Conservation (phyloP, 1,139 yeast genomes). For the Candida sanyaensis region DNA sequence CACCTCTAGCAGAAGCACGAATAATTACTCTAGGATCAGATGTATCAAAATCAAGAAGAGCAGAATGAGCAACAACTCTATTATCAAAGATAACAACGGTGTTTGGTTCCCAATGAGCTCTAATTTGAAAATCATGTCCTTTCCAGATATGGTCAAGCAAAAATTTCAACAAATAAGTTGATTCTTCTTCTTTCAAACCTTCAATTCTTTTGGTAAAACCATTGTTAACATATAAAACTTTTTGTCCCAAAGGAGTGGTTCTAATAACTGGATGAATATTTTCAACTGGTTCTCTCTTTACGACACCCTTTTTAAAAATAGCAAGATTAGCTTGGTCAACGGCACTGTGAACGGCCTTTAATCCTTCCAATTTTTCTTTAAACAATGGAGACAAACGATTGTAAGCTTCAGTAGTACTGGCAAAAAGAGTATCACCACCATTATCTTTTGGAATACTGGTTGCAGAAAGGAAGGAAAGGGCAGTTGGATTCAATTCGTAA, state of each 20-base stretch:
- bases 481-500: slow-evolving; percentile 72
- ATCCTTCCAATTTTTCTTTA: slow-evolving; percentile 54
- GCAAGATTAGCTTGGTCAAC: slow-evolving; percentile 66
- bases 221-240: slow-evolving; percentile 58
- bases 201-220: slow-evolving; percentile 64
- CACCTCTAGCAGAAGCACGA: slow-evolving; percentile 69
- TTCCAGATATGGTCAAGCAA: slow-evolving; percentile 51
- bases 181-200: slow-evolving; percentile 67
- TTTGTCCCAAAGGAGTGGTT: slow-evolving; percentile 67
- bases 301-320: slow-evolving; percentile 55
- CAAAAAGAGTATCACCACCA: slow-evolving; percentile 78
- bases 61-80: slow-evolving; percentile 64
- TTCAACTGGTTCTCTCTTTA: slow-evolving; percentile 61
- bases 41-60: slow-evolving; percentile 60
- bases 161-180: slow-evolving; percentile 54
- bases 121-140: slow-evolving; percentile 40
- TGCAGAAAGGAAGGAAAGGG: slow-evolving; percentile 61
- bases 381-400: slow-evolving; percentile 65
- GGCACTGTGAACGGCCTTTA: slow-evolving; percentile 68
- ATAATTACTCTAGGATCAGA: slow-evolving; percentile 64
- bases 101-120: slow-evolving; percentile 43
- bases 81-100: slow-evolving; percentile 77
- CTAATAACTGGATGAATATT: slow-evolving; percentile 68
- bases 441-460: slow-evolving; percentile 65
- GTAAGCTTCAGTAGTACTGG: slow-evolving; percentile 66